Evolutionary conservation across 1,284 basidiomycete genomes (phyloP), one percentile per base, ranked within the genome.

Genomic region (Mycocalia duriaeana): DNA sequence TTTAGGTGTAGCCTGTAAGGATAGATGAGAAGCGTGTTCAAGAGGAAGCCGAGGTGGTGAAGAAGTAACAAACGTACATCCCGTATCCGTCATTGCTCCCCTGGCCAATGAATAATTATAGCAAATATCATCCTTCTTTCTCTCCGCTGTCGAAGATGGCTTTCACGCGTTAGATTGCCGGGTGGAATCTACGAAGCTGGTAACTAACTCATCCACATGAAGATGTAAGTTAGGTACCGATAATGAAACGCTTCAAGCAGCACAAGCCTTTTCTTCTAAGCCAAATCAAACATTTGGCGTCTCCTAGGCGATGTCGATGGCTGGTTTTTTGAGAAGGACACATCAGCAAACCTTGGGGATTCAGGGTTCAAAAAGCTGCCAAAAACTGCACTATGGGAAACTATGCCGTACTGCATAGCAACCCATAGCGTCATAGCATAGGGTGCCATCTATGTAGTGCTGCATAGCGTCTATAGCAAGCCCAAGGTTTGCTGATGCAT

Each of bases 281-380:
- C 80, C 22, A 79, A 58, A 23, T 73, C 73, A 48, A 82, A 81
- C 69, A 85, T 73, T 25, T 64, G 53, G 7, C 59, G 69, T 0
- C 77, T 76, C 57, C 88, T 84, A 22, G 77, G 76, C 3, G 77
- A 77, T 0, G 77, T 82, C 51, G 81, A 60, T 1, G 79, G 67
- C 24, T 76, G 71, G 0, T 85, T 86, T 58, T 88, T 88, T 59
- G 88, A 86, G 5, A 85, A 66, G 3, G 89, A 64, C 9, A 89
- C 84, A 54, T 88, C 85, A n/a, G n/a, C n/a, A n/a, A n/a, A n/a
- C n/a, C n/a, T n/a, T n/a, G n/a, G n/a, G n/a, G n/a, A n/a, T n/a
- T n/a, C n/a, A n/a, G n/a, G n/a, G n/a, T n/a, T n/a, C n/a, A n/a
- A n/a, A n/a, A n/a, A n/a, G n/a, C n/a, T n/a, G n/a, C n/a, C n/a